Evolutionary conservation across 768 basidiomycete genomes (phyloP), one percentile per base, ranked within the genome.

Genomic region (Auricularia sp.): DNA sequence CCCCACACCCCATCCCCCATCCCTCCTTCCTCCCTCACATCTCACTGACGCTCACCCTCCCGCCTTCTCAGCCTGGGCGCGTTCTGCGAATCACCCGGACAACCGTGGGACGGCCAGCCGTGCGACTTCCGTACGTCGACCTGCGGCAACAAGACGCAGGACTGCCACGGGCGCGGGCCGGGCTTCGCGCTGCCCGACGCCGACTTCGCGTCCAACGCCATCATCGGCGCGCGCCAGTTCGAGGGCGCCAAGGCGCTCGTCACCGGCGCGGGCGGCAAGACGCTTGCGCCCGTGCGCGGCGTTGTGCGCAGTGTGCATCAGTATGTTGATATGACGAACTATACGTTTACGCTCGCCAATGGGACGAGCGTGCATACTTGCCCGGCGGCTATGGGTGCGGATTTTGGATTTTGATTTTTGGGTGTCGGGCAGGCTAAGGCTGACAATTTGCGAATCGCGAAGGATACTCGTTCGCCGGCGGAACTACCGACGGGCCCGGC

Each of bases 401-500:
- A n/a, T n/a, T n/a, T n/a, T n/a, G n/a, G 70, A 29, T 29, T 29
- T 29, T 1, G 1, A 2, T 29, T 29, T n/a, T 29, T 29, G 29
- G 2, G 29, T 29, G 29, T 29, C 29, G 29, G 29, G 29, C 29
- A 29, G 29, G n/a, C n/a, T n/a, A n/a, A n/a, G n/a, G n/a, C n/a
- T n/a, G n/a, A n/a, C n/a, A n/a, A n/a, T n/a, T n/a, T n/a, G n/a
- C n/a, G n/a, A n/a, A n/a, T n/a, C n/a, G n/a, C n/a, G n/a, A n/a
- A n/a, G n/a, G n/a, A n/a, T 90, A 78, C 72, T 79, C 83, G 0
- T 91, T 91, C 68, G 90, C 88, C 16, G 89, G 87, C 59, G 90
- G 90, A 72, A 91, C 88, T 35, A 90, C 85, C n/a, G 90, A 91
- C 73, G 89, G 90, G 0, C 89, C 90, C 3, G 90, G 90, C 21